Evolutionary conservation across 1,284 basidiomycete genomes (phyloP), one percentile per base, ranked within the genome.

Genomic region (Apiotrichum sp.): DNA sequence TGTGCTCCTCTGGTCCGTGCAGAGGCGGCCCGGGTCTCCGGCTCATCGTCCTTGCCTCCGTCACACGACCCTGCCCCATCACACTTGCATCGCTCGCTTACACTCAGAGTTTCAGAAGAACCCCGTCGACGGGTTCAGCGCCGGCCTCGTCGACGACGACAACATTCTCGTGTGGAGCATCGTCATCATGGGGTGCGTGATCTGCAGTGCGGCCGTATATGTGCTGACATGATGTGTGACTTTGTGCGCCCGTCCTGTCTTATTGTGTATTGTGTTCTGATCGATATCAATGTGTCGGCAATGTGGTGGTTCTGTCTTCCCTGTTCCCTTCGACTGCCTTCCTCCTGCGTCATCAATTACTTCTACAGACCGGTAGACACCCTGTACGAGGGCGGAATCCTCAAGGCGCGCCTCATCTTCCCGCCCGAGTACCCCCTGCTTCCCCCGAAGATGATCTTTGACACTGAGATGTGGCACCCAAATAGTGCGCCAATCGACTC

Each of bases 401-500:
- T 93, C 78, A 91, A 89, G 77, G 90, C 91, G 13, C 81, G 87
- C 52, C 78, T 97, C 61, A 82, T 84, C 6, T 97, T 97, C 77
- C 93, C 93, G 22, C 78, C 83, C 34, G 91, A 96, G 74, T 98
- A 87, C 74, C 95, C 95, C 16, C 78, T 97, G 52, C 79, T 86
- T 40, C 95, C 95, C 16, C 95, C 95, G 40, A 95, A 89, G 83
- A 92, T 98, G 90, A 84, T 84, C 55, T 98, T 98, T 74, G 82
- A 88, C 62, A 93, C 93, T 5, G 85, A 86, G 59, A 98, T 98
- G 93, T 98, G 95, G 95, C 95, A 98, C 78, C 95, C 96, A 11
- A 98, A 97, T 77, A 90, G 93, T 95, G 63, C 69, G 83, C 74
- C 6, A 11, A n/a, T n/a, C 11, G 16, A 29, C n/a, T 36, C 22